Conservation (phyloP, 108 stramenopile species). For the Fistulifera solaris region DNA sequence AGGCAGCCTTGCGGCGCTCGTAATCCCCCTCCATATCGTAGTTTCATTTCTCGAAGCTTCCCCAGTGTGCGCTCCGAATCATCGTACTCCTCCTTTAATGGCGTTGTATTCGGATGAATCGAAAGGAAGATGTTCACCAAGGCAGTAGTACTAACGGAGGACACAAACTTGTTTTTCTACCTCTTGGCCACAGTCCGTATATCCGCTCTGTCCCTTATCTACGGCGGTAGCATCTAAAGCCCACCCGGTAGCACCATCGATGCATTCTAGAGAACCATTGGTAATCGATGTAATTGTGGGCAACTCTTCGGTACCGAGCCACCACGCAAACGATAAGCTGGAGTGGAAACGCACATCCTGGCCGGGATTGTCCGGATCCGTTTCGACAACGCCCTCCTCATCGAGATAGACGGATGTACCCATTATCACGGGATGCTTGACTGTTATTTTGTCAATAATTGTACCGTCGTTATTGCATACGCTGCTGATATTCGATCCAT, state of each 20-base stretch:
- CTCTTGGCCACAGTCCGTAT: too few relatives aligned
- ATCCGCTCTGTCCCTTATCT: neutral
- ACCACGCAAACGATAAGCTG: conserved; percentile 52
- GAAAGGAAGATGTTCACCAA: neutral
- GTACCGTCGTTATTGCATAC: too few relatives aligned
- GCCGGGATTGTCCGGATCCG: conserved; percentile 29
- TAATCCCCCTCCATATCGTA: too few relatives aligned
- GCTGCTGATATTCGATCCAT: neutral
- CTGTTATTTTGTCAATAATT: too few relatives aligned
- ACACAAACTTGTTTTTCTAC: too few relatives aligned
- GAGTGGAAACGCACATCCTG: conserved; percentile 81
- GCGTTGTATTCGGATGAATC: too few relatives aligned
- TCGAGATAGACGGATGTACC: conserved; percentile 78
- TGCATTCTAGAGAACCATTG: conserved; percentile 30
- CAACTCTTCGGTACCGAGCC: conserved; percentile 22
- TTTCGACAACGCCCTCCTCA: conserved; percentile 34
- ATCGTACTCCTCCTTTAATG: too few relatives aligned
- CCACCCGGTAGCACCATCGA: conserved; percentile 36
- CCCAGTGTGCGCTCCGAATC: too few relatives aligned
- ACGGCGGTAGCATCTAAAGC: neutral
- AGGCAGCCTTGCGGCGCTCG: too few relatives aligned
- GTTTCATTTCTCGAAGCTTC: too few relatives aligned
- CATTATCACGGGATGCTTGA: conserved; percentile 74
- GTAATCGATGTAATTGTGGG: neutral
- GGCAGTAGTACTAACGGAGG: neutral